Percentiles rank a stretch among this genome's conserved stretches.
phyloP scores from a whole-genome alignment of 768 basidiomycete genomes.

The Rhodosporidiobolus sp. region DNA sequence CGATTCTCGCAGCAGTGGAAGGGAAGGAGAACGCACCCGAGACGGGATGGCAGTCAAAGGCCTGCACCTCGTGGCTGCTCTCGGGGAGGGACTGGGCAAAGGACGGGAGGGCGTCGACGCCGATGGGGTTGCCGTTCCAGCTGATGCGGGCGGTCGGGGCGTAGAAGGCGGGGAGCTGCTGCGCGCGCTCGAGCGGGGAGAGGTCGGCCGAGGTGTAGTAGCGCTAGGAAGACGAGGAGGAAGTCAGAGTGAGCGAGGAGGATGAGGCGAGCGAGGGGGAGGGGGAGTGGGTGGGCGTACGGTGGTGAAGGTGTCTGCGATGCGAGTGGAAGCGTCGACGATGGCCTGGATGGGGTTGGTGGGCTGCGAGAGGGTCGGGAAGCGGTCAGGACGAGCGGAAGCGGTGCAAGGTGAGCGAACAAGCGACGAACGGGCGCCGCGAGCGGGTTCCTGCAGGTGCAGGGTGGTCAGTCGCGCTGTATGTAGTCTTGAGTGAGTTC shows the following conservation, averaged over 20 bases:
- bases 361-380: neutral
- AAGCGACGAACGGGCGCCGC: neutral
- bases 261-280: neutral
- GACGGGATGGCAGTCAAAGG: conserved; percentile 39
- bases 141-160: conserved; percentile 26
- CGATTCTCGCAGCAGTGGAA: neutral
- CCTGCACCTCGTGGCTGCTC: conserved; percentile 29
- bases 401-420: neutral
- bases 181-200: neutral
- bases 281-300: neutral
- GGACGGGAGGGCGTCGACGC: conserved; percentile 17
- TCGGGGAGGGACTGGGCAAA: conserved; percentile 30
- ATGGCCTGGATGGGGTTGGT: conserved; percentile 5
- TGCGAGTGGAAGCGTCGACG: conserved; percentile 15
- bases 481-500: accelerated
- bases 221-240: conserved; percentile 1
- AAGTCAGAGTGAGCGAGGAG: neutral
- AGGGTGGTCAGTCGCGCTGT: neutral
- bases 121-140: conserved; percentile 40
- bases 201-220: conserved; percentile 32
- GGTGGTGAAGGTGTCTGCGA: conserved; percentile 6
- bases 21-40: conserved; percentile 3
- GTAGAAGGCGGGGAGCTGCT: conserved; percentile 6
- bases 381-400: no score
- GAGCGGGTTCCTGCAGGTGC: conserved; percentile 1